Evolutionary conservation across 768 basidiomycete genomes (phyloP).

Genomic region (Termitomyces titanicus): DNA sequence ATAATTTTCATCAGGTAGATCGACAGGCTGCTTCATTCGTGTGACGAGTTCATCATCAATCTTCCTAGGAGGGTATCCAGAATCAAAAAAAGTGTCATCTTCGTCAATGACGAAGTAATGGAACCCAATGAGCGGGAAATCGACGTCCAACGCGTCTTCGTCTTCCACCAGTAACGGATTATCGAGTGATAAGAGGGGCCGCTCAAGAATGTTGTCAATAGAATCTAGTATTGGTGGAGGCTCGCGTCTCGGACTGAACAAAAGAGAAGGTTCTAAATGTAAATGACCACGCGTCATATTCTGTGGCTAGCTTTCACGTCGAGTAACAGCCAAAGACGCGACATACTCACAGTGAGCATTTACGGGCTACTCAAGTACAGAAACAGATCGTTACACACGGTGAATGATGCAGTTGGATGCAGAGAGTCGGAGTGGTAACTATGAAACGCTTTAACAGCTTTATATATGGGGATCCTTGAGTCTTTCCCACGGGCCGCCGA

Average conservation of each 20-base stretch:
- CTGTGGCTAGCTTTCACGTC: not conserved
- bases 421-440: not conserved
- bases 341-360: not conserved
- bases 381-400: not conserved
- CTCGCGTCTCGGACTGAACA: not conserved
- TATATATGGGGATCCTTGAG: not conserved
- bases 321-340: not conserved
- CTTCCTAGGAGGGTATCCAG: not conserved
- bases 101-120: not conserved
- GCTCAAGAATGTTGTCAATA: not conserved
- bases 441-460: not conserved
- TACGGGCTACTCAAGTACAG: not conserved
- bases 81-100: too few species aligned
- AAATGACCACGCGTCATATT: not conserved
- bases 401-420: not conserved
- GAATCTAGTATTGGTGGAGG: not conserved
- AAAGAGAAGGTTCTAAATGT: not conserved
- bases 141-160: not conserved
- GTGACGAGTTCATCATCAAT: conserved; percentile 7
- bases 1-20: not conserved
- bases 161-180: not conserved
- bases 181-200: not conserved
- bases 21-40: conserved; percentile 8
- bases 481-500: too few species aligned
- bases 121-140: not conserved